phyloP scores from a whole-genome alignment of 2,329 filamentous ascomycete genomes.

The Chrysoporthe cubensis region DNA sequence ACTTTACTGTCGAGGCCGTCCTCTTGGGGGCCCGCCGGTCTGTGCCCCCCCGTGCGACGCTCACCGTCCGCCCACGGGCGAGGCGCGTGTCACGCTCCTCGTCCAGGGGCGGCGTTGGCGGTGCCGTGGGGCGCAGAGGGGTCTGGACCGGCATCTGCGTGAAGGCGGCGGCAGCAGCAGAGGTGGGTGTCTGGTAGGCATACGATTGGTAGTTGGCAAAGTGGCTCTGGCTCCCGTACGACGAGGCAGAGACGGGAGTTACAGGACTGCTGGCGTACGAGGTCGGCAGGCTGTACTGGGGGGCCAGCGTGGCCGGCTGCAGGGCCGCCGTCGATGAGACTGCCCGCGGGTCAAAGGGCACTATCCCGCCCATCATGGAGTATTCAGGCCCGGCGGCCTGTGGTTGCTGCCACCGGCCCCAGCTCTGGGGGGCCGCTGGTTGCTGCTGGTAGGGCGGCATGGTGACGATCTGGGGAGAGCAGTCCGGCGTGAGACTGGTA shows the following conservation, averaged over 20 bases:
- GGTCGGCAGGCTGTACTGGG: slow-evolving; percentile 52
- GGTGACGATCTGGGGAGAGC: slow-evolving; percentile 36
- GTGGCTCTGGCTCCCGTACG: slow-evolving; percentile 47
- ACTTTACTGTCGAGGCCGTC: slow-evolving; percentile 36
- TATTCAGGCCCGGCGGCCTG: slow-evolving; percentile 48
- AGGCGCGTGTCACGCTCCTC: slow-evolving; percentile 29
- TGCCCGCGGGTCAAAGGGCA: slow-evolving; percentile 54
- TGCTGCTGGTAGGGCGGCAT: slow-evolving; percentile 55
- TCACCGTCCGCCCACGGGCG: slow-evolving; percentile 33
- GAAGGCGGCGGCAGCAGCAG: slow-evolving; percentile 34
- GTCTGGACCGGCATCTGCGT: slow-evolving; percentile 33
- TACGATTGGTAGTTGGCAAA: slow-evolving; percentile 51
- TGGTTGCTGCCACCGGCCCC: slow-evolving; percentile 61
- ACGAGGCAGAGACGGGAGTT: slow-evolving; percentile 45
- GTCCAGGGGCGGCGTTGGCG: slow-evolving; percentile 38
- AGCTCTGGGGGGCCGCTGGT: slow-evolving; percentile 49
- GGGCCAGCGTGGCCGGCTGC: slow-evolving; percentile 48
- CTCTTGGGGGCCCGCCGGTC: slow-evolving; percentile 39
- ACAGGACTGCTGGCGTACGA: slow-evolving; percentile 50
- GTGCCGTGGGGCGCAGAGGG: slow-evolving; percentile 20
- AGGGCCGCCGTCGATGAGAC: slow-evolving; percentile 42
- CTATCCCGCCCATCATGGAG: slow-evolving; percentile 52
- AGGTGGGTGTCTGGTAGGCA: slow-evolving; percentile 35
- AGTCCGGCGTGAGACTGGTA: slow-evolving; percentile 14
- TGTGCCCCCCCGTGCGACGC: slow-evolving; percentile 30